Conservation (phyloP, 768 basidiomycete genomes). For the Lentinula detonsa region DNA sequence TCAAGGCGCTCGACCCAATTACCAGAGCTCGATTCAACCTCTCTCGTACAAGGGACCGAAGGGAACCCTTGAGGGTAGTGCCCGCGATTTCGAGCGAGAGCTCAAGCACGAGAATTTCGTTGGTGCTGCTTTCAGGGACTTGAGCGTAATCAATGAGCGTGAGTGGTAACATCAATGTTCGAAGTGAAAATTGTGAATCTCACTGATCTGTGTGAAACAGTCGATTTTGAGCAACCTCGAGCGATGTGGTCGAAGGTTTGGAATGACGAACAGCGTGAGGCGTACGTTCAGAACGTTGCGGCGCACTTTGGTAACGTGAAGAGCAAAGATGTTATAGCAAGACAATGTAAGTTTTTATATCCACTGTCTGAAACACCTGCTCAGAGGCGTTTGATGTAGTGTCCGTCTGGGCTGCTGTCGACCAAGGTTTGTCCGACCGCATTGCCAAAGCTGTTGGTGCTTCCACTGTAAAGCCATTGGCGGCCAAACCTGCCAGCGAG, state of each 20-base stretch:
- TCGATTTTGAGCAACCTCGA: slow-evolving; percentile 84
- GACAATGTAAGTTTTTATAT: slow-evolving; percentile 52
- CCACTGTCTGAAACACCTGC: not conserved
- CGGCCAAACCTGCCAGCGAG: slow-evolving; percentile 53
- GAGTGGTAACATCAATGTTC: slow-evolving; percentile 4
- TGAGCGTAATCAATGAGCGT: slow-evolving; percentile 79
- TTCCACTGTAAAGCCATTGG: slow-evolving; percentile 50
- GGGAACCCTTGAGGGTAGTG: slow-evolving; percentile 36
- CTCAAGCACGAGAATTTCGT: slow-evolving; percentile 70
- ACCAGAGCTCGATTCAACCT: slow-evolving; percentile 72
- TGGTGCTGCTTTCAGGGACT: slow-evolving; percentile 60
- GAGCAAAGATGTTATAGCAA: slow-evolving; percentile 50
- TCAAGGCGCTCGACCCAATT: slow-evolving; percentile 85
- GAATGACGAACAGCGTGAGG: slow-evolving; percentile 50
- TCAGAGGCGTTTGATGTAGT: slow-evolving; percentile 31
- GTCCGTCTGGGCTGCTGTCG: slow-evolving; percentile 74
- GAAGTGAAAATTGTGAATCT: not conserved
- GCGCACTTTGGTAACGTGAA: slow-evolving; percentile 60
- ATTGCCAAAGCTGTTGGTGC: slow-evolving; percentile 72
- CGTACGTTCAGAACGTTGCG: slow-evolving; percentile 62
- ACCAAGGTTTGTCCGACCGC: slow-evolving; percentile 67
- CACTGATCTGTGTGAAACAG: slow-evolving; percentile 24
- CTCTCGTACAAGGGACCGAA: slow-evolving; percentile 53
- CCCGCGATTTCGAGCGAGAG: slow-evolving; percentile 32
- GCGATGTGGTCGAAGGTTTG: slow-evolving; percentile 64